Evolutionary conservation across 164 flowering plant species (phyloP), one percentile per base, ranked within the genome.

Genomic region (Berberis thunbergii): DNA sequence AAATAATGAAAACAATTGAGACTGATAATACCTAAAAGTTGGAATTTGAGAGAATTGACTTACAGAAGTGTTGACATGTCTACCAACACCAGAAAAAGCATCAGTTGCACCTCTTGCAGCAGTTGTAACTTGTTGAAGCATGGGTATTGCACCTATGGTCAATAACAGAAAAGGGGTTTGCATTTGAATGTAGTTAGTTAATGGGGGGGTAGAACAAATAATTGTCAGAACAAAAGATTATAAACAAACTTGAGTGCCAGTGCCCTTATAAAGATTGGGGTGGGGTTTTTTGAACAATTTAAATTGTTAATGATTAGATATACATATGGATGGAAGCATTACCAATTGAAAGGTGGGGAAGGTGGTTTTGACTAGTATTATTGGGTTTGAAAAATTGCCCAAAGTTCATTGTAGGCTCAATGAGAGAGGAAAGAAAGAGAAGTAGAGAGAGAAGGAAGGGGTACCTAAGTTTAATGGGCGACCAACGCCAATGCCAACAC

Each of bases 101-200:
- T 85, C 82, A 7, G 96, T 84, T 48, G 97, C 99, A 60, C 97
- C 99, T 70, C 92, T 82, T 7, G 99, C 72, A 43, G 99, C 94
- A 74, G 76, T 74, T 88, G 82, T 84, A 6, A 86, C 85, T 80
- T 87, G 83, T 54, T 76, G 76, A 63, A 91, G 62, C 59, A 82
- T 75, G 6, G 99, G 99, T 63, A 89, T 77, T 46, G 89, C 89
- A 78, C 96, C 97, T 95, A 69, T 41, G 12, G 59, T 1, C 41
- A 56, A 41, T 56, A 26, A 1, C 6, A 6, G 40, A 56, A 56
- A 39, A 26, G 59, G 43, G 8, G 39, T 7, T 26, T 26, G 40
- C 8, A 56, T 56, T 56, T 0, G 10, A 11, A 6, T 48, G 50
- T 53, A 9, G 6, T 43, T 1, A 45, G 13, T 44, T n/a, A 39